Evolutionary conservation across 1,284 basidiomycete genomes (phyloP).

Genomic region (Volvariella surrecta): DNA sequence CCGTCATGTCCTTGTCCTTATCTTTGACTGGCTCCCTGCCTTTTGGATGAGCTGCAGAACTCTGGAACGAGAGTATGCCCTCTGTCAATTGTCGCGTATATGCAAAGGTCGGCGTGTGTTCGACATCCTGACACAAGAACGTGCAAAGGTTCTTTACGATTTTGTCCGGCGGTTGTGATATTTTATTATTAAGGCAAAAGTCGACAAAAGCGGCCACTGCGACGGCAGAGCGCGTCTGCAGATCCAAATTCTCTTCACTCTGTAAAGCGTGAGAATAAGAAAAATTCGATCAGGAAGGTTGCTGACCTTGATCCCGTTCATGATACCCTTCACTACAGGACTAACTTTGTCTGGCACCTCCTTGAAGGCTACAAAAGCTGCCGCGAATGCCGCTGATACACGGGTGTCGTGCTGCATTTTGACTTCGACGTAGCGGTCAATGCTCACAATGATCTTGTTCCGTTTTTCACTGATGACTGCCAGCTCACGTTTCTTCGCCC

Average conservation of each 20-base stretch:
- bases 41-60: conserved; percentile 21
- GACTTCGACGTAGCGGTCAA: conserved; percentile 77
- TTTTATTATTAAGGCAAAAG: conserved; percentile 68
- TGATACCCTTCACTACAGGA: conserved; percentile 93
- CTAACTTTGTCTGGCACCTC: conserved; percentile 90
- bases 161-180: conserved; percentile 73
- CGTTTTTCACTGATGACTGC: conserved; percentile 76
- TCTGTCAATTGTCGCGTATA: conserved; percentile 49
- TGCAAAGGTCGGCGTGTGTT: conserved; percentile 85
- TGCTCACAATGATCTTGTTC: conserved; percentile 60
- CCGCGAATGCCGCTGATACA: conserved; percentile 84
- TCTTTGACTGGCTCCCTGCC: conserved; percentile 39
- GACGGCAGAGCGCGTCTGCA: conserved; percentile 86
- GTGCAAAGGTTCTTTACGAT: conserved; percentile 97
- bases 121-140: conserved; percentile 90
- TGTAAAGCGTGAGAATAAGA: conserved; percentile 20
- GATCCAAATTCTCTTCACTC: conserved; percentile 85
- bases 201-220: conserved; percentile 86
- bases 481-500: conserved; percentile 73
- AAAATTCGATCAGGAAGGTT: not conserved
- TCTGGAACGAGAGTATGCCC: conserved; percentile 75
- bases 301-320: conserved; percentile 92
- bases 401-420: conserved; percentile 87
- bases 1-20: conserved; percentile 25
- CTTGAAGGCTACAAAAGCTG: conserved; percentile 82